Evolutionary conservation across 2,329 filamentous ascomycete genomes (phyloP), one percentile per base, ranked within the genome.

Genomic region (Hortaea sp.): DNA sequence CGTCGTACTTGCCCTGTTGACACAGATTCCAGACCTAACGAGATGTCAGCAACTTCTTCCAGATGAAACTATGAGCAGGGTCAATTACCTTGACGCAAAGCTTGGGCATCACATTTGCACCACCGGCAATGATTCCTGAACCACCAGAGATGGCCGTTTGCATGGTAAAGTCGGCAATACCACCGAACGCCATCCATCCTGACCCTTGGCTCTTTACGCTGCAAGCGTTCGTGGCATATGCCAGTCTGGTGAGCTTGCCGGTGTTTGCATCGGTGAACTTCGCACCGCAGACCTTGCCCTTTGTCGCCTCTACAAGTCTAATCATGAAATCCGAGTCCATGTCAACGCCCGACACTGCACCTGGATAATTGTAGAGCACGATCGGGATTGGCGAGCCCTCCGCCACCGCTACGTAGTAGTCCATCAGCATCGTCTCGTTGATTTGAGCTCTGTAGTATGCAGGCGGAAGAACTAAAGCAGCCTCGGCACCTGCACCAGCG

Each of bases 251-350:
- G 54, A 94, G 76, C 70, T 94, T 94, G 53, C 88, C 88, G 1
- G 86, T 92, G 72, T 87, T 92, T 54, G 85, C 53, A 42, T 87
- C 94, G 37, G 88, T 94, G 73, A 94, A 94, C 67, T 94, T 94
- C 46, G 86, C 89, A 52, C 88, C 88, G 52, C 88, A 71, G 59
- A 94, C 87, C 46, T 59, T 60, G 42, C 52, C 52, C 68, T 94
- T 94, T 54, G 81, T 79, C 68, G 94, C 87, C 63, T 81, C 70
- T 39, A 83, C 84, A 34, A 94, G 78, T 62, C 76, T 77, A 69
- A 92, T 87, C 59, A 94, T 77, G 49, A 90, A 75, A 63, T 94
- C 88, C 48, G 84, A 89, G 73, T 92, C 86, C 78, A 94, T 84
- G 66, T 94, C 88, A 60, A 94, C 84, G 43, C 88, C 88, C 5